Base-by-base conservation (phyloP, 2,329 filamentous ascomycete genomes). In the Sporothrix pallida region DNA sequence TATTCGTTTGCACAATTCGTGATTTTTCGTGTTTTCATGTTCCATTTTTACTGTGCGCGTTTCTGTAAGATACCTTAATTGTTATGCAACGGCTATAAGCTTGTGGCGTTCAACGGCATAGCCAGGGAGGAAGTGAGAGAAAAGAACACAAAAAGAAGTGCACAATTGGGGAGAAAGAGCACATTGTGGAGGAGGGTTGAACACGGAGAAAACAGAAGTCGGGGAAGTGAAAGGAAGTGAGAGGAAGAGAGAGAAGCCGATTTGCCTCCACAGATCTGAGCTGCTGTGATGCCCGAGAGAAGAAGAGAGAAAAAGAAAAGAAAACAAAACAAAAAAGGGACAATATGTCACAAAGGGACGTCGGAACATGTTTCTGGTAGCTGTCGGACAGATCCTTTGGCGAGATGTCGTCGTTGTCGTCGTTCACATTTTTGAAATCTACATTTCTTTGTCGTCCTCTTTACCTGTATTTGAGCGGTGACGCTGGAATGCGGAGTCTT, bases 101-200 rank as follows among this genome's bases (percentile, higher is more conserved):
- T 23, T 5, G 62, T 67, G 42, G 62, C 62, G 62, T 26, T 17
- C 20, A 67, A 67, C 62, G 62, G 62, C 62, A 48, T 67, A 46
- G 62, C 5, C 13, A 44, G 42, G 44, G 62, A 44, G n/a, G 17
- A 65, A 6, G 26, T 15, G 8, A 44, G 15, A 44, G 9, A 8
- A 56, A 26, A 17, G n/a, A 17, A 52, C 15, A 20, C n/a, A 56
- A 20, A 23, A 2, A 20, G 7, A 42, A 44, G 31, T 17, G 17
- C 31, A 42, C 15, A 26, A 13, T n/a, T 26, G 26, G 37, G 56
- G 31, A 15, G 26, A 12, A 67, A 48, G n/a, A 44, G 31, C 58
- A 42, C 58, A 56, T 20, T 60, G 26, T 15, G 26, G 13, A 60
- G 56, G 9, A 12, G 13, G 26, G 13, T 15, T 60, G 13, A 37